Evolutionary conservation across 192 early-diverging fungal species (phyloP), one percentile per base, ranked within the genome.

Genomic region (Podochytrium sp.): DNA sequence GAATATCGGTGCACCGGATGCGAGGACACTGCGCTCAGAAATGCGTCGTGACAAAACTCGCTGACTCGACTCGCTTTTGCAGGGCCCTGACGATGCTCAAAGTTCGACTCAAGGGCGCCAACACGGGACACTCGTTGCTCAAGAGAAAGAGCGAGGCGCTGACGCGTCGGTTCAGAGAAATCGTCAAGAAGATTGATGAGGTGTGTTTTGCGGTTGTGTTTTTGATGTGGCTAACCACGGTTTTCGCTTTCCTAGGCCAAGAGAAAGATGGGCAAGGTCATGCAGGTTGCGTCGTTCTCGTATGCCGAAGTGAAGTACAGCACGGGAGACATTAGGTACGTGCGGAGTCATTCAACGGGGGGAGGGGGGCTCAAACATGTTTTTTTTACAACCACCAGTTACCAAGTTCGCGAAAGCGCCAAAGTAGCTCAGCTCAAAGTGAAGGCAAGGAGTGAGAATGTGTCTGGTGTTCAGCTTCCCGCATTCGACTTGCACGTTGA

Each of bases 91-190:
- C 96, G 52, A 89, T 89, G 59, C 96, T 97, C 90, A 99, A 99
- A 84, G 84, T 88, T 39, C 91, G 96, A 57, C 86, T 98, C 37
- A 98, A 98, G 83, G 98, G 98, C 12, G 98, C 98, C 23, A 93
- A 98, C 65, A 98, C 95, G 1, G 98, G 98, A 25, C 98, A 99
- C 80, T 95, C 93, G 3, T 90, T 99, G 56, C 83, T 99, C 50
- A 99, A 99, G 84, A 87, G 98, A 68, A 99, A 99, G 82, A 92
- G 92, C 71, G 98, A 99, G 79, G 98, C 98, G 0, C 83, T 99
- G 33, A 96, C 96, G 2, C 90, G 94, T 47, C 90, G 98, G 29
- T 99, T 99, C 84, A 83, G 98, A 52, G 87, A 90, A 39, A 98
- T 99, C 71, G 86, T 95, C 29, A 91, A 91, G 80, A 98, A 98